Conservation (phyloP, 257 asterid genomes). For the Verbascum thapsus region DNA sequence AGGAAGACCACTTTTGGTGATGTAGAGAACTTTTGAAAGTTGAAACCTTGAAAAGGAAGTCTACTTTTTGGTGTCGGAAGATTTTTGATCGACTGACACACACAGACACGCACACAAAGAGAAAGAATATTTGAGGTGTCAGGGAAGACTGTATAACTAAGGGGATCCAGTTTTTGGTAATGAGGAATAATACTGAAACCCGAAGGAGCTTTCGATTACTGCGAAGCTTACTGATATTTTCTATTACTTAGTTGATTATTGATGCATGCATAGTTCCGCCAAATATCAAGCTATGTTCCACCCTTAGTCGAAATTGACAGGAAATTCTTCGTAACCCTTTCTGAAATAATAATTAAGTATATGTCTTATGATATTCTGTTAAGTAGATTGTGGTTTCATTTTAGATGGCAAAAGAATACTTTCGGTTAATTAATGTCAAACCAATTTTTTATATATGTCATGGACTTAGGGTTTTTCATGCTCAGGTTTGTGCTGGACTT, state of each 20-base stretch:
- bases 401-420: conserved; percentile 18
- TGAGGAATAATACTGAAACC: too few relatives aligned
- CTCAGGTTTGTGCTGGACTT: conserved; percentile 98
- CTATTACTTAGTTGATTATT: conserved; percentile 11
- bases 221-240: conserved; percentile 12
- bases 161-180: too few relatives aligned
- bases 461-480: conserved; percentile 26
- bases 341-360: background rate
- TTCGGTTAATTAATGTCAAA: conserved; percentile 6
- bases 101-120: too few relatives aligned
- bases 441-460: conserved; percentile 18
- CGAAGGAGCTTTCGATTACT: background rate
- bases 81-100: too few relatives aligned
- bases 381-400: conserved; percentile 20
- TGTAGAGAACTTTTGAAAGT: too few relatives aligned
- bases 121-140: too few relatives aligned
- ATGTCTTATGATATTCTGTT: conserved; percentile 18
- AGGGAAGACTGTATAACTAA: too few relatives aligned
- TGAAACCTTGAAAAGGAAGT: too few relatives aligned
- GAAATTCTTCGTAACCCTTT: background rate
- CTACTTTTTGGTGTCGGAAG: too few relatives aligned
- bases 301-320: background rate
- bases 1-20: too few relatives aligned
- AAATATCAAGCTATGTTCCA: background rate
- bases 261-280: conserved; percentile 19